Evolutionary conservation across 23 red algal genomes (phyloP), one percentile per base, ranked within the genome.

Genomic region (Gracilaria gracilis): DNA sequence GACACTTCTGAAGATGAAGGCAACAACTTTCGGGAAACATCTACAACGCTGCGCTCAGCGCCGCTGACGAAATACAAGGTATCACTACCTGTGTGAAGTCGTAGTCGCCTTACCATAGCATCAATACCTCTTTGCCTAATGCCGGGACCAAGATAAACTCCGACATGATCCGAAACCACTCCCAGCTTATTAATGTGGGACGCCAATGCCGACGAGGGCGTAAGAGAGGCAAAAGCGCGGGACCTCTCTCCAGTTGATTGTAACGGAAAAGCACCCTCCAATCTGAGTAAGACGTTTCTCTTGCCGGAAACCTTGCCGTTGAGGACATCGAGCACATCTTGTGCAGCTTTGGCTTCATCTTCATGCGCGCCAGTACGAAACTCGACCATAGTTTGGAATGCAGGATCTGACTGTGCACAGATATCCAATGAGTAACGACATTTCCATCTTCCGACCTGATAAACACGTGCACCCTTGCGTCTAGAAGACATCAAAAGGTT

Each of bases 401-500:
- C 90, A 49, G 81, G 19, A 69, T 93, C 90, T 23, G 81, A 79
- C 65, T 74, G 53, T 21, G 82, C 90, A 48, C 90, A 93, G 4
- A 80, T 35, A 1, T 66, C 69, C 14, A 93, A 38, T 27, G 77
- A 50, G 42, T 50, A 48, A 21, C 83, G 90, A 51, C 90, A 93
- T 69, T 93, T 93, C 90, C 90, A 93, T 69, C 81, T 79, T 53
- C 81, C 90, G 17, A 93, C 47, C 58, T 93, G 81, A 67, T 80
- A 93, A 19, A 93, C 47, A 17, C 81, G 81, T 21, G 74, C 80
- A 15, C 81, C 49, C 36, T 81, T 80, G 37, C 54, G 54, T 28
- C 54, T 46, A 0, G 62, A 29, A 27, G 59, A 73, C 24, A 27
- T 74, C 15, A 32, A 61, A 38, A 23, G 38, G 44, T 58, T 19